Conservation (phyloP, 306 rosid species). For the Inga oerstediana region DNA sequence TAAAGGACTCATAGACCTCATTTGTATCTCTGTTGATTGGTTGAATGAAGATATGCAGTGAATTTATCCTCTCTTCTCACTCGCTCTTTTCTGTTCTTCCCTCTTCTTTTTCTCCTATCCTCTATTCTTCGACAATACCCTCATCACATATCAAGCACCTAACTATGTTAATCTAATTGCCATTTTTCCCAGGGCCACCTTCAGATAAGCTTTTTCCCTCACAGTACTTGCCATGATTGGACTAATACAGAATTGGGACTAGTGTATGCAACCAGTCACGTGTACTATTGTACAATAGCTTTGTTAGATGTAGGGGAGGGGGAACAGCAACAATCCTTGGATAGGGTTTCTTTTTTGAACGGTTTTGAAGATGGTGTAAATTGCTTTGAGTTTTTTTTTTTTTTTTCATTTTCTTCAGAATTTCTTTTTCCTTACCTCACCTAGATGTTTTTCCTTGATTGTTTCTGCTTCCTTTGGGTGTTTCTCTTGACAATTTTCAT, state of each 20-base stretch:
- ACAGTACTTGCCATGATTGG: background rate
- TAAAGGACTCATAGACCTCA: no score
- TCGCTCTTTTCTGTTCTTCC: no score
- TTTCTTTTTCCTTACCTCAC: background rate
- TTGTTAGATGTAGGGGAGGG: background rate
- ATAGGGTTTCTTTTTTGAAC: background rate
- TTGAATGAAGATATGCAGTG: no score
- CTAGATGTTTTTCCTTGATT: background rate
- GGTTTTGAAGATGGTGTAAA: background rate
- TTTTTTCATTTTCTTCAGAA: background rate
- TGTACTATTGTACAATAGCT: background rate
- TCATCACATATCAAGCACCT: background rate
- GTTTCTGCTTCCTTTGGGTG: background rate
- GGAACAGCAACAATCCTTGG: background rate
- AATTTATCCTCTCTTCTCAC: no score
- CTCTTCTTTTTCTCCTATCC: no score
- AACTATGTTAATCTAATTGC: background rate
- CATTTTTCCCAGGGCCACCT: background rate
- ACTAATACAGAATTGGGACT: background rate
- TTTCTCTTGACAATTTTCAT: background rate
- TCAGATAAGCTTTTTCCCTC: background rate
- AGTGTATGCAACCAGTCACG: background rate
- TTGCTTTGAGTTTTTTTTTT: background rate
- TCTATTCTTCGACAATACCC: no score
- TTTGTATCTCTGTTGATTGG: no score